phyloP scores from a whole-genome alignment of 1,284 basidiomycete genomes.

The Caloboletus inedulis region DNA sequence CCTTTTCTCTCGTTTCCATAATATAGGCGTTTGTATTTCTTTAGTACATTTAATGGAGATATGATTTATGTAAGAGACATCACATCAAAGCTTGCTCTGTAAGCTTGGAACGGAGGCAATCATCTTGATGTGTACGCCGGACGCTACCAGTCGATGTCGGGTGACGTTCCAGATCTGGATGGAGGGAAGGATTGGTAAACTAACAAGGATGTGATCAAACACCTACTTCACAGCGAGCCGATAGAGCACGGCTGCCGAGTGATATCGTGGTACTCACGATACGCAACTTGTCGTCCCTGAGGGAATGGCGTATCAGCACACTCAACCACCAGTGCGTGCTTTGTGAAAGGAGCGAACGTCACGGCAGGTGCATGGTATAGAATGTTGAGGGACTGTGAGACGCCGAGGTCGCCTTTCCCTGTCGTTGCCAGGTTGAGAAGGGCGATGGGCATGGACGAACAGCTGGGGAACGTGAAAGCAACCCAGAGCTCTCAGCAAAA shows the following conservation, averaged over 20 bases:
- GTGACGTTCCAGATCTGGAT: conserved; percentile 39
- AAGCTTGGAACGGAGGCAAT: conserved; percentile 20
- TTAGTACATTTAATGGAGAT: conserved; percentile 5
- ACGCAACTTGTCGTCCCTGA: conserved; percentile 29
- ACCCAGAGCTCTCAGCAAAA: not conserved
- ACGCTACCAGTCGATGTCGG: conserved; percentile 29
- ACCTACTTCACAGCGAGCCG: conserved; percentile 31
- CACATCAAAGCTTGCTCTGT: conserved; percentile 13
- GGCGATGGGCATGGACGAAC: conserved; percentile 35
- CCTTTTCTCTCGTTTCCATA: conserved; percentile 3
- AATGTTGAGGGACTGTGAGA: conserved; percentile 41
- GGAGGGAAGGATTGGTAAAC: not conserved
- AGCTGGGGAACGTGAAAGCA: conserved; percentile 23
- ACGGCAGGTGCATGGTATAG: conserved; percentile 41
- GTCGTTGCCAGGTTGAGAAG: conserved; percentile 26
- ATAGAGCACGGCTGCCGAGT: conserved; percentile 25
- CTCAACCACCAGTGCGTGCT: not conserved
- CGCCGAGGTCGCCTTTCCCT: conserved; percentile 26
- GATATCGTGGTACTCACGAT: conserved; percentile 31
- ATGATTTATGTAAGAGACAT: conserved; percentile 1
- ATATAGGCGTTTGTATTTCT: conserved; percentile 5
- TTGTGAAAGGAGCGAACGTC: conserved; percentile 25
- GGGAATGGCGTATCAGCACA: not conserved
- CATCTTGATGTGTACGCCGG: conserved; percentile 40
- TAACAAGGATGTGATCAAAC: not conserved